These are phyloP conservation scores for Penicillium silybi DNA, from an alignment of 495 filamentous ascomycete species.

Conservation along the genomic window DNA sequence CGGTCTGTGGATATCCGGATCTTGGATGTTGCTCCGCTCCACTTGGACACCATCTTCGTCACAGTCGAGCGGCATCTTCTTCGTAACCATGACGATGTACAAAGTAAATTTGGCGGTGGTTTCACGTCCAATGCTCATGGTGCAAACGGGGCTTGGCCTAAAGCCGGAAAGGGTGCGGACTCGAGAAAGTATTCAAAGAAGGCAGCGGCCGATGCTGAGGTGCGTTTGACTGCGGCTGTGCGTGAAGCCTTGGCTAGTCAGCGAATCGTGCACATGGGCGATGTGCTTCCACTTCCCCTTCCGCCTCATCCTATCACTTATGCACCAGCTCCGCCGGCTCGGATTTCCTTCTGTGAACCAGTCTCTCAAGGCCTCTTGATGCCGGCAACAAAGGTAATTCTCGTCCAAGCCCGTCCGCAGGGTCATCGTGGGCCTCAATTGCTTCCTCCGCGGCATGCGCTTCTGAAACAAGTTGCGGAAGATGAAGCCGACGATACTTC, in stretches of 20 bases:
- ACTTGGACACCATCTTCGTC: slow-evolving; percentile 80
- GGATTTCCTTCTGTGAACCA: slow-evolving; percentile 61
- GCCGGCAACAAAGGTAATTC: slow-evolving; percentile 64
- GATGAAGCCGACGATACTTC: slow-evolving; percentile 74
- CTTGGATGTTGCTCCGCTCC: slow-evolving; percentile 73
- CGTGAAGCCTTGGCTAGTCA: slow-evolving; percentile 66
- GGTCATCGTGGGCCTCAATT: slow-evolving; percentile 30
- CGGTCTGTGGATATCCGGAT: slow-evolving; percentile 75
- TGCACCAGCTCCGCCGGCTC: slow-evolving; percentile 70
- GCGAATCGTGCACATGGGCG: slow-evolving; percentile 76
- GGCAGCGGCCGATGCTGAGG: slow-evolving; percentile 49
- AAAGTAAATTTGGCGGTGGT: slow-evolving; percentile 59
- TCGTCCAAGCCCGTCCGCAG: slow-evolving; percentile 57
- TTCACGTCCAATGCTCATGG: slow-evolving; percentile 38
- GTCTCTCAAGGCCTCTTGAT: slow-evolving; percentile 82
- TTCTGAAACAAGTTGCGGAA: slow-evolving; percentile 59
- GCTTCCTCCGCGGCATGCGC: slow-evolving; percentile 25
- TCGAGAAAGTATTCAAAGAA: slow-evolving; percentile 36
- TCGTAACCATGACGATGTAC: slow-evolving; percentile 56
- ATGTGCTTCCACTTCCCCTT: slow-evolving; percentile 76
- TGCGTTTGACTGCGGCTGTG: slow-evolving; percentile 70
- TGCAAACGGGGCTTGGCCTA: slow-evolving; percentile 39
- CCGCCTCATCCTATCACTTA: slow-evolving; percentile 88
- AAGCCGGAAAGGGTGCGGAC: slow-evolving; percentile 33
- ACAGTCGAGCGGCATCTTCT: slow-evolving; percentile 74